phyloP scores from a whole-genome alignment of 768 basidiomycete species.

The Lentinula lateritia region DNA sequence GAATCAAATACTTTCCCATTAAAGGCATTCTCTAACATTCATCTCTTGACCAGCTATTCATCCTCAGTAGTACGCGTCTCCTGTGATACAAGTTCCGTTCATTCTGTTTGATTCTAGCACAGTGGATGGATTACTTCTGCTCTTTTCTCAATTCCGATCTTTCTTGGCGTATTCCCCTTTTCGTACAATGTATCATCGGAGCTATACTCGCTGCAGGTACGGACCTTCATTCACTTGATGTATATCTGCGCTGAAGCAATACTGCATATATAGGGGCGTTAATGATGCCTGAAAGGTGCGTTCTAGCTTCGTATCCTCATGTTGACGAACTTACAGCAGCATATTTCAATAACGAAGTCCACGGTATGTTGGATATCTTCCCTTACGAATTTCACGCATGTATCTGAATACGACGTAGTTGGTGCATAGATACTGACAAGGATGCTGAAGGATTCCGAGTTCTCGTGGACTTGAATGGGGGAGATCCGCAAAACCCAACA shows the following conservation, averaged over 20 bases:
- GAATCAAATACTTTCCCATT: not conserved
- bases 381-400: not conserved
- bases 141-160: constrained; percentile 62
- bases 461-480: constrained; percentile 85
- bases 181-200: constrained; percentile 64
- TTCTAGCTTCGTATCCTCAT: not conserved
- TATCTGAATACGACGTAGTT: constrained; percentile 36
- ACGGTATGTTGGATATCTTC: constrained; percentile 24
- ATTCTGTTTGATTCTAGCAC: not conserved
- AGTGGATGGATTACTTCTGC: constrained; percentile 88
- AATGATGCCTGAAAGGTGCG: constrained; percentile 52
- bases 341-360: constrained; percentile 27
- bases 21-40: not conserved
- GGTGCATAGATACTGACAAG: constrained; percentile 84
- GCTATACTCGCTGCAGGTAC: constrained; percentile 50
- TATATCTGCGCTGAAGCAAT: not conserved
- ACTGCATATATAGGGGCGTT: constrained; percentile 25
- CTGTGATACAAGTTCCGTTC: constrained; percentile 58
- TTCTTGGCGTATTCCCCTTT: constrained; percentile 67
- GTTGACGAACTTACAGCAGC: not conserved
- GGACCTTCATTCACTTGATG: not conserved
- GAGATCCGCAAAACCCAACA: constrained; percentile 56
- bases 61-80: constrained; percentile 56
- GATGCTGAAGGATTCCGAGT: constrained; percentile 82
- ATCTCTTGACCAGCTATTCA: not conserved